Base-by-base conservation (phyloP, 2,329 filamentous ascomycete genomes). In the Fusarium sp. region DNA sequence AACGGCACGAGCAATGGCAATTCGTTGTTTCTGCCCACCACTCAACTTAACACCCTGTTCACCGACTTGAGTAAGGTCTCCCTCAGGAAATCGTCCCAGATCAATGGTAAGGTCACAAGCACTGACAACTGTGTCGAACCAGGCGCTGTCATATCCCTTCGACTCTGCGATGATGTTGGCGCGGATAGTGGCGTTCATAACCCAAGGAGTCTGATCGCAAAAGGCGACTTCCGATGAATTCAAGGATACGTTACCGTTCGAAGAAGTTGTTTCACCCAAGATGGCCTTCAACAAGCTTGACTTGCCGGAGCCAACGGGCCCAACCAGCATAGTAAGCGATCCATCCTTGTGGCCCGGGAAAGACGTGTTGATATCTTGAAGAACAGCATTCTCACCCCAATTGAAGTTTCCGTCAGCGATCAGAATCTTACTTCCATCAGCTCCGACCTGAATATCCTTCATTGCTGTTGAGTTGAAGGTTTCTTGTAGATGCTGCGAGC, bases 81-180 rank as follows among this genome's bases (percentile, higher is more conserved):
- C 74, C 6, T 65, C 42, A 1, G 76, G 67, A 4, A 79, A 45
- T 8, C 63, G 58, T 1, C 45, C 55, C 10, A 79, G 45, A 28
- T 82, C 80, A 3, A 70, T 62, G 3, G 69, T 48, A 21, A 82
- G 65, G 37, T 77, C 78, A 23, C 81, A 83, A 0, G 78, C 77
- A 5, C 75, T 61, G 5, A 81, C 28, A 1, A 82, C 77, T 4
- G 65, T 69, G 0, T 70, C 53, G 44, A 81, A 81, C 72, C 80
- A 77, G 1, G 50, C 16, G 0, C 70, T 69, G 5, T 82, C 77
- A 42, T 76, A 79, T 0, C 46, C 64, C 6, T 65, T 66, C 4
- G 74, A 76, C 21, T 77, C 71, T 1, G 76, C 79, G 7, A 79
- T 57, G 10, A 83, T 79, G 34, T 81, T 81, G 18, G 77, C 70